phyloP scores from a whole-genome alignment of 2,329 filamentous ascomycete genomes.

The Colletotrichum lupini region DNA sequence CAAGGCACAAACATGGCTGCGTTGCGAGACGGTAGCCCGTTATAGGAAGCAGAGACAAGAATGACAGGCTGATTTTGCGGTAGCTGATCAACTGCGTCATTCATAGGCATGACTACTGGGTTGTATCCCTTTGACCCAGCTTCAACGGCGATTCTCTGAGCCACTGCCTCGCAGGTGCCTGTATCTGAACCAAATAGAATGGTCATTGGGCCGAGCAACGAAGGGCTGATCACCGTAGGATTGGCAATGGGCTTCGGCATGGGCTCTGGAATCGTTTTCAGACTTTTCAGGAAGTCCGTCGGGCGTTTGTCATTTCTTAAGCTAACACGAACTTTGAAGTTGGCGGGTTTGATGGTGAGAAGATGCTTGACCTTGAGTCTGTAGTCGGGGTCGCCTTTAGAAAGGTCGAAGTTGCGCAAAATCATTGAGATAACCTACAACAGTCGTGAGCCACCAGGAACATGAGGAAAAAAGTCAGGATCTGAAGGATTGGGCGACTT shows the following conservation, averaged over 20 bases:
- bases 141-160: constrained; percentile 67
- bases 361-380: too few species aligned
- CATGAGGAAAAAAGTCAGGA: constrained; percentile 70
- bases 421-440: constrained; percentile 33
- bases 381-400: too few species aligned
- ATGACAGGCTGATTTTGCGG: constrained; percentile 67
- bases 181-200: too few species aligned
- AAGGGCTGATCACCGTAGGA: too few species aligned
- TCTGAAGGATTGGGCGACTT: constrained; percentile 69
- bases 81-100: constrained; percentile 66
- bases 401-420: constrained; percentile 39
- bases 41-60: constrained; percentile 74
- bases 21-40: constrained; percentile 77
- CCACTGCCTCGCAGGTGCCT: constrained; percentile 56
- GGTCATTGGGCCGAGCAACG: too few species aligned
- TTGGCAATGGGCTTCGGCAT: too few species aligned
- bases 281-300: too few species aligned
- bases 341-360: too few species aligned
- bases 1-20: constrained; percentile 73
- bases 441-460: constrained; percentile 63
- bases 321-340: too few species aligned
- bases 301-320: too few species aligned
- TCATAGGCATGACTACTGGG: constrained; percentile 62
- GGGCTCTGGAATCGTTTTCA: too few species aligned
- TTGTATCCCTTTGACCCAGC: constrained; percentile 65